Evolutionary conservation across 129 eudicot genomes (phyloP).

Genomic region (Scalesia atractyloides): DNA sequence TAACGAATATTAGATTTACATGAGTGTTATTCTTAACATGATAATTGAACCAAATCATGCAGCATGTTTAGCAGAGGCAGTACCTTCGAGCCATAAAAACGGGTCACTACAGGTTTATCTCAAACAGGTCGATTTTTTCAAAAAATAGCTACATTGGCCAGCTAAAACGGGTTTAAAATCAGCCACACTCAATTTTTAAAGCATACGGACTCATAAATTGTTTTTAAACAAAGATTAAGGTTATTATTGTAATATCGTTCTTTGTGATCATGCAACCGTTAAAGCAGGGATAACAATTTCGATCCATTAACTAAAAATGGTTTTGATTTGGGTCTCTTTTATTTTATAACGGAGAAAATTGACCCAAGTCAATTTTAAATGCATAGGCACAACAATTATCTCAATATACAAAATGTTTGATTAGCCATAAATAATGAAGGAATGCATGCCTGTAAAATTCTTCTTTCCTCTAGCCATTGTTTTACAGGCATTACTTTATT

Average conservation of each 20-base stretch:
- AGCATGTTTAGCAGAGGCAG: neutral
- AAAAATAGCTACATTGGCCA: neutral
- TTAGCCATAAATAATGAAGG: neutral
- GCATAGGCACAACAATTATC: too few species aligned
- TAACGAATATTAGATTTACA: neutral
- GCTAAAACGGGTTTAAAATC: neutral
- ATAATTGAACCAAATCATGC: neutral
- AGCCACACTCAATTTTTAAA: neutral
- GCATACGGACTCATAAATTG: neutral
- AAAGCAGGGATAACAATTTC: neutral
- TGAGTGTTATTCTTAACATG: neutral
- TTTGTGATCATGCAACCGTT: neutral
- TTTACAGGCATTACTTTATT: conserved; percentile 97
- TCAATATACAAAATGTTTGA: neutral
- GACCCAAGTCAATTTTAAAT: neutral
- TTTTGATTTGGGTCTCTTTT: too few species aligned
- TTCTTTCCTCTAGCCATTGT: conserved; percentile 98
- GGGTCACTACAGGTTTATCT: neutral
- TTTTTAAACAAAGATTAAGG: neutral
- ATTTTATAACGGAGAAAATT: too few species aligned
- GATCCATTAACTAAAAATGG: neutral
- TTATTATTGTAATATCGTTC: neutral
- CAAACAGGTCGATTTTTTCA: neutral
- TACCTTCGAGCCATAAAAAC: neutral
- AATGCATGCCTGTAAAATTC: conserved; percentile 63